A percentile compares a stretch with the other conserved stretches of the same genome.
Conservation (phyloP, 108 stramenopile species). For the Cafeteria roenbergensis region DNA sequence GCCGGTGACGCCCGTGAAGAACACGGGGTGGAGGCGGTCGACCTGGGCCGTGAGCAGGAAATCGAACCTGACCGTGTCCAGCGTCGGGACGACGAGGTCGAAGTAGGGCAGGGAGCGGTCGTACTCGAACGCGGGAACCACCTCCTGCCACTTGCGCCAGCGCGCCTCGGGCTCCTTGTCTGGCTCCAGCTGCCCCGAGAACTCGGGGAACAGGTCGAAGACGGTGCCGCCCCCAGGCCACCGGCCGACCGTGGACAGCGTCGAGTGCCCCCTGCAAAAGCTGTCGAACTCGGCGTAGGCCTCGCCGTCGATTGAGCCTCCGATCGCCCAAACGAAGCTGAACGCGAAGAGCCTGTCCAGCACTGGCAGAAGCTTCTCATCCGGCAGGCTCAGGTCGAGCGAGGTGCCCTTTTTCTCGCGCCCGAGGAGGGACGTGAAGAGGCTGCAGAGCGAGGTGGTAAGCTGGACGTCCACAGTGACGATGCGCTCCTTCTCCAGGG, state of each 20-base stretch:
- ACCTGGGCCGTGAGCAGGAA: constrained; percentile 35
- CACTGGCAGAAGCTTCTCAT: constrained; percentile 1
- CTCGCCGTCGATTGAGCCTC: constrained; percentile 27
- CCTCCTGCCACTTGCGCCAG: constrained; percentile 36
- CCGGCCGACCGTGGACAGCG: constrained; percentile 2
- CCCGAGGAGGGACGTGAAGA: constrained; percentile 29
- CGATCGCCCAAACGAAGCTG: constrained; percentile 40
- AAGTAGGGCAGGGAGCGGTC: constrained; percentile 37
- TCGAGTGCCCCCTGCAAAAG: constrained; percentile 19
- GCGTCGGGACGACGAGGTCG: constrained; percentile 44
- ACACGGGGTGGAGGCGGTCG: constrained; percentile 38
- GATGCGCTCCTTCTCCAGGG: constrained; percentile 35
- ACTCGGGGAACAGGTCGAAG: constrained; percentile 23
- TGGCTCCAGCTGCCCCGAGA: constrained; percentile 8
- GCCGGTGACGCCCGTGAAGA: constrained; percentile 53
- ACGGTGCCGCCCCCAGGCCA: background rate
- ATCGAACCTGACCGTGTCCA: constrained; percentile 44
- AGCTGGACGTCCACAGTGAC: constrained; percentile 44
- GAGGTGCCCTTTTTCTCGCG: constrained; percentile 15
- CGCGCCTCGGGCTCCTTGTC: constrained; percentile 14
- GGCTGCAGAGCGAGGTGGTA: constrained; percentile 29
- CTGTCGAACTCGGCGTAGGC: constrained; percentile 29
- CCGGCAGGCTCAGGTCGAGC: constrained; percentile 1
- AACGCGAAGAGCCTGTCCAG: constrained; percentile 44
- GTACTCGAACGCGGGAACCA: constrained; percentile 38